These are phyloP conservation scores for Diospyros kaki DNA, from an alignment of 148 eudicot species.

Conservation along the genomic window DNA sequence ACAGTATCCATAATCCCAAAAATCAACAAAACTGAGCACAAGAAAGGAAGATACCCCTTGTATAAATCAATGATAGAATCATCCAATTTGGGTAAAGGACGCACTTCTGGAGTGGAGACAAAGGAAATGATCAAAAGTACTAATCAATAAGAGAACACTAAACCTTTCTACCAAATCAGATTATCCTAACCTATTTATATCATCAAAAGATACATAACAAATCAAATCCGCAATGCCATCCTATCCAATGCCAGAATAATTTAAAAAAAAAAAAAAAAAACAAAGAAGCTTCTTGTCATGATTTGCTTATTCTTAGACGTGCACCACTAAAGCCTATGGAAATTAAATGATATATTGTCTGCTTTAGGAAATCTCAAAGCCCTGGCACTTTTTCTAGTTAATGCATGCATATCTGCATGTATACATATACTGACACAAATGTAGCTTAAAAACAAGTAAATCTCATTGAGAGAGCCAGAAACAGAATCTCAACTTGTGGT, in stretches of 20 bases:
- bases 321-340: too few species aligned
- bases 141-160: conserved; percentile 1
- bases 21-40: neutral
- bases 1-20: neutral
- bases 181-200: neutral
- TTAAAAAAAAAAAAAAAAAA: too few species aligned
- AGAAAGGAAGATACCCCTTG: conserved; percentile 54
- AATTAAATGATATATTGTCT: too few species aligned
- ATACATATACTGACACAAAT: neutral
- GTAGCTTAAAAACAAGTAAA: neutral
- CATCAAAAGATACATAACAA: neutral
- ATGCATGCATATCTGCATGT: too few species aligned
- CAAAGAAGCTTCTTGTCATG: too few species aligned
- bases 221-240: neutral
- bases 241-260: neutral
- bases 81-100: conserved; percentile 55
- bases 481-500: neutral
- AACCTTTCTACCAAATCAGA: neutral
- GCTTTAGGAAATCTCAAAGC: neutral
- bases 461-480: neutral
- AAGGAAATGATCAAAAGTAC: neutral
- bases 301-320: too few species aligned
- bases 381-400: neutral
- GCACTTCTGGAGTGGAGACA: conserved; percentile 27
- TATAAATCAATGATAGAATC: conserved; percentile 57